phyloP scores from a whole-genome alignment of 2,329 filamentous ascomycete genomes.

The Cladosporium sp. region DNA sequence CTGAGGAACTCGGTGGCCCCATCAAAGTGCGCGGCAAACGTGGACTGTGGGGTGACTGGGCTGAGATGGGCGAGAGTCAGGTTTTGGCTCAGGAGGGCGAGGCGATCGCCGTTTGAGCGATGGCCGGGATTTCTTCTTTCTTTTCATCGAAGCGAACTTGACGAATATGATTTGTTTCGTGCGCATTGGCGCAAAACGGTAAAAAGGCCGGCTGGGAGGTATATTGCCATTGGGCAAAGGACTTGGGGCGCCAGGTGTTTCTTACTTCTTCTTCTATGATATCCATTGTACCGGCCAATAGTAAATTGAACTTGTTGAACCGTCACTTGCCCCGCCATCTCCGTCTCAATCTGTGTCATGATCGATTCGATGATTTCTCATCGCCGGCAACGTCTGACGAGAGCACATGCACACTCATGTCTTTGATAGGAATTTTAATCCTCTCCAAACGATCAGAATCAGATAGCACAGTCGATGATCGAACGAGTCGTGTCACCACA shows the following conservation, averaged over 20 bases:
- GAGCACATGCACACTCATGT: too few relatives aligned
- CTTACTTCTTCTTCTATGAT: not conserved
- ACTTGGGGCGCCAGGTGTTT: not conserved
- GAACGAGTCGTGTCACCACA: too few relatives aligned
- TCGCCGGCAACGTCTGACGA: too few relatives aligned
- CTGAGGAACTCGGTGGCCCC: slow-evolving; percentile 66
- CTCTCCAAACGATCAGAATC: too few relatives aligned
- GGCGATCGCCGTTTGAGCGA: not conserved
- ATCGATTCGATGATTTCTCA: too few relatives aligned
- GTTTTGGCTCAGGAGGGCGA: not conserved
- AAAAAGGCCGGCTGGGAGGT: not conserved
- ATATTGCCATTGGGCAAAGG: not conserved
- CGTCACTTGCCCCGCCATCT: too few relatives aligned
- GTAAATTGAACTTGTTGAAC: too few relatives aligned
- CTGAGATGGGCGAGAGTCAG: slow-evolving; percentile 54
- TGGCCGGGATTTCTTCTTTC: not conserved
- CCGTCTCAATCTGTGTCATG: too few relatives aligned
- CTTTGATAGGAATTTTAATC: too few relatives aligned
- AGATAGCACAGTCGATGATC: too few relatives aligned
- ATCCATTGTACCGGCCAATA: not conserved
- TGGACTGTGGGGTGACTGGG: slow-evolving; percentile 96
- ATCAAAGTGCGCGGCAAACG: slow-evolving; percentile 86
- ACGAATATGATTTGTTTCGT: not conserved
- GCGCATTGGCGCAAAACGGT: not conserved
- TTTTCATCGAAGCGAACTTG: not conserved